phyloP scores from a whole-genome alignment of 2,329 filamentous ascomycete species.

The Epichloe bromicola region DNA sequence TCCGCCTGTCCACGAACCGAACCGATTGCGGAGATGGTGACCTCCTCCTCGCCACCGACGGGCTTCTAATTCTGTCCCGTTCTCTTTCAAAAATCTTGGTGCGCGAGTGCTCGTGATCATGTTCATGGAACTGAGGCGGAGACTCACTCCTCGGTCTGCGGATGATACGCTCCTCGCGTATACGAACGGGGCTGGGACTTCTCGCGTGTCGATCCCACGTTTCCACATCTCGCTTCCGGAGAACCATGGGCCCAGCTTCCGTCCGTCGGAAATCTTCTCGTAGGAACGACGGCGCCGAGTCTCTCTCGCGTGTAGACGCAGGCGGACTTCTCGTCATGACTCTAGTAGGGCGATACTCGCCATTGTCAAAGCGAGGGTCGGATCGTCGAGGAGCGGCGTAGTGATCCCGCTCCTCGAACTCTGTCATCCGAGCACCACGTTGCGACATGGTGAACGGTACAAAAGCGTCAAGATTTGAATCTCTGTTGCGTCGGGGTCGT shows the following conservation, averaged over 20 bases:
- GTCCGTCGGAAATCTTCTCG: conserved; percentile 34
- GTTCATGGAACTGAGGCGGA: conserved; percentile 19
- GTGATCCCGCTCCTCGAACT: conserved; percentile 34
- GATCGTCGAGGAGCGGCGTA: conserved; percentile 25
- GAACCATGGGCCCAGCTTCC: conserved; percentile 39
- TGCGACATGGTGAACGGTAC: conserved; percentile 8
- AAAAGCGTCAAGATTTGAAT: neutral
- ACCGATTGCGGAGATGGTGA: conserved; percentile 17
- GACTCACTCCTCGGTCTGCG: conserved; percentile 31
- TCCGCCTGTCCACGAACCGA: conserved; percentile 25
- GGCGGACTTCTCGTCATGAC: conserved; percentile 15
- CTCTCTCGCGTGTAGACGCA: conserved; percentile 22
- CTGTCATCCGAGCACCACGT: conserved; percentile 15
- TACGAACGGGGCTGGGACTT: conserved; percentile 29
- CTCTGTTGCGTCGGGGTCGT: neutral
- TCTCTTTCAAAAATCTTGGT: conserved; percentile 28
- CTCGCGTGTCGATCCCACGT: conserved; percentile 35
- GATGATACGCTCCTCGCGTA: conserved; percentile 30
- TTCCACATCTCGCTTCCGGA: conserved; percentile 42
- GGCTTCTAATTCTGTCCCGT: conserved; percentile 25
- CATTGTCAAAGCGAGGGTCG: conserved; percentile 13
- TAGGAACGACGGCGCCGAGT: conserved; percentile 37
- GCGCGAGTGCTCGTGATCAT: conserved; percentile 22
- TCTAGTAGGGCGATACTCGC: conserved; percentile 15
- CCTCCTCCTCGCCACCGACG: conserved; percentile 18